phyloP scores from a whole-genome alignment of 2,329 filamentous ascomycete genomes.

The Fusarium acutatum region DNA sequence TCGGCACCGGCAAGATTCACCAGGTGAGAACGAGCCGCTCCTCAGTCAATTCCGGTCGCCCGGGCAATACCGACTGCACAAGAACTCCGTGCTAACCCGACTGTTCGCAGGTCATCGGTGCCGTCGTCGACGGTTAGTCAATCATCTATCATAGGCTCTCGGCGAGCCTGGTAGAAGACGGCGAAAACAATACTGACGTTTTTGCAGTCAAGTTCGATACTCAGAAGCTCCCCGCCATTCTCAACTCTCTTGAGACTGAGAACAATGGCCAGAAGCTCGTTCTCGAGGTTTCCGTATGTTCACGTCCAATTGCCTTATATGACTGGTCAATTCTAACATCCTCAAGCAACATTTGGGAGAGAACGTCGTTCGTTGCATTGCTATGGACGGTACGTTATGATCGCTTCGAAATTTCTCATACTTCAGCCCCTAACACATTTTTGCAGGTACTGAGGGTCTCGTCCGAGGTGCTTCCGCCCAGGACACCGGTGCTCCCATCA shows the following conservation, averaged over 20 bases:
- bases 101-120: conserved; percentile 87
- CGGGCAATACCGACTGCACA: conserved; percentile 17
- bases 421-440: conserved; percentile 15
- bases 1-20: conserved; percentile 73
- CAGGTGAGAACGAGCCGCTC: conserved; percentile 59
- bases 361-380: conserved; percentile 99
- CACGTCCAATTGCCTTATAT: conserved; percentile 1
- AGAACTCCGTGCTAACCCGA: conserved; percentile 35
- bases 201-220: conserved; percentile 92
- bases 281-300: conserved; percentile 91
- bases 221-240: conserved; percentile 93
- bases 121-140: conserved; percentile 94
- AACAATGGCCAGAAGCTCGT: conserved; percentile 96
- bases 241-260: conserved; percentile 92
- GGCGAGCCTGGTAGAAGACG: conserved; percentile 3
- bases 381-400: conserved; percentile 89
- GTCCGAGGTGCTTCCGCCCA: conserved; percentile 85
- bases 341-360: conserved; percentile 97
- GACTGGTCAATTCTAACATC: conserved; percentile 48
- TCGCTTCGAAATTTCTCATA: conserved; percentile 29
- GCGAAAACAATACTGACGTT: conserved; percentile 37
- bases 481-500: conserved; percentile 96
- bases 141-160: conserved; percentile 30
- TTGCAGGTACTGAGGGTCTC: conserved; percentile 95
- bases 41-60: conserved; percentile 35